Evolutionary conservation across 495 filamentous ascomycete genomes (phyloP).

Genomic region (Aspergillus mulundensis): DNA sequence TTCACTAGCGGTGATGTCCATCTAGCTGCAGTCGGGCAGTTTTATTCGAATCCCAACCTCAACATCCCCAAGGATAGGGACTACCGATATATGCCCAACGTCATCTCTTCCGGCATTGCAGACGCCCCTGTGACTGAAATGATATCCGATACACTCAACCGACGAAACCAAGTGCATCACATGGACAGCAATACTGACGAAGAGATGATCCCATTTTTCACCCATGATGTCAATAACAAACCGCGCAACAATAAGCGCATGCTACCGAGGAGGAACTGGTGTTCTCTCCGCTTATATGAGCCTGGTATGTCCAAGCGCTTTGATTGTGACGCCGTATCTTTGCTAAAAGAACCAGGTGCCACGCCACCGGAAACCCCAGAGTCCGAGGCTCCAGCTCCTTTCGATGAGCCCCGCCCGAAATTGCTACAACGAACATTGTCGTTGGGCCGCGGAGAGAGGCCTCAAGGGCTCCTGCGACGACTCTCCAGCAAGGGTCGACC

Average conservation of each 20-base stretch:
- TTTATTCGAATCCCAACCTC: conserved; percentile 83
- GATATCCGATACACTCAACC: conserved; percentile 88
- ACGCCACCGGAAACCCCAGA: conserved; percentile 65
- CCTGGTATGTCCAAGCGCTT: conserved; percentile 48
- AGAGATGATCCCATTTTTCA: conserved; percentile 91
- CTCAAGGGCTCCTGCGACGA: conserved; percentile 50
- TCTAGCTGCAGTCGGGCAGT: conserved; percentile 85
- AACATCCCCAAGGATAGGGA: conserved; percentile 77
- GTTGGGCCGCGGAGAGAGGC: conserved; percentile 53
- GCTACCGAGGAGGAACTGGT: conserved; percentile 92
- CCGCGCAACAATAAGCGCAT: conserved; percentile 84
- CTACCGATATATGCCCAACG: conserved; percentile 87
- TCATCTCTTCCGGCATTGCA: conserved; percentile 88
- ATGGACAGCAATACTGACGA: conserved; percentile 73
- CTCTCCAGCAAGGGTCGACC: conserved; percentile 43
- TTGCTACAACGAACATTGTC: conserved; percentile 59
- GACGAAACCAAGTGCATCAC: conserved; percentile 90
- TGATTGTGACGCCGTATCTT: background rate
- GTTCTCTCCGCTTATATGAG: conserved; percentile 76
- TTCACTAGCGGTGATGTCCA: conserved; percentile 79
- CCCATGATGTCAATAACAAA: conserved; percentile 81
- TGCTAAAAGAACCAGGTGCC: conserved; percentile 26
- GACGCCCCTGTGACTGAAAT: conserved; percentile 87
- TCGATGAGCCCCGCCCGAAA: conserved; percentile 45
- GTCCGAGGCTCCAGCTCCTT: conserved; percentile 23